phyloP scores from a whole-genome alignment of 768 basidiomycete species.

The Boletus rubescentipes region DNA sequence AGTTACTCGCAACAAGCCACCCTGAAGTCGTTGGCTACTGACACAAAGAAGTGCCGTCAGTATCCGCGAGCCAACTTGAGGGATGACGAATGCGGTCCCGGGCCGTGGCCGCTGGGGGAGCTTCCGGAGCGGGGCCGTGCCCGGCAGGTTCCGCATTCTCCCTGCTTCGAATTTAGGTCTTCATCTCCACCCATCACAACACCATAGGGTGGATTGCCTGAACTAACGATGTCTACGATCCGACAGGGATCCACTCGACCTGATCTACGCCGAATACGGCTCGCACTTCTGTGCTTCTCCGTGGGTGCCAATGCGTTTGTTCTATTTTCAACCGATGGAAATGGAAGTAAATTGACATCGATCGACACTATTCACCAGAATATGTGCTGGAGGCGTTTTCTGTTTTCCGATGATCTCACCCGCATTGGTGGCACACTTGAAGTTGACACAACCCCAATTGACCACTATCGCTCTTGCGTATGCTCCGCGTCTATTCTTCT shows the following conservation, averaged over 20 bases:
- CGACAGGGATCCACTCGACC: constrained; percentile 5
- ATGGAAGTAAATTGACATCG: background rate
- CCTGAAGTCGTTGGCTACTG: no score
- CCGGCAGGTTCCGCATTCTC: no score
- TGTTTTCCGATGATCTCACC: constrained; percentile 76
- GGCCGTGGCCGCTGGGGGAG: no score
- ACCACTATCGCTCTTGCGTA: constrained; percentile 79
- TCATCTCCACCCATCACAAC: background rate
- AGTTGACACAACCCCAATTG: constrained; percentile 72
- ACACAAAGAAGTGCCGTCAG: no score
- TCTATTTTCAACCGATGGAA: background rate
- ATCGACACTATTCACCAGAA: constrained; percentile 35
- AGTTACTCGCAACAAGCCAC: no score
- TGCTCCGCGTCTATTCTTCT: constrained; percentile 38
- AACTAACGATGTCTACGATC: constrained; percentile 13
- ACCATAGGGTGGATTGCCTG: background rate
- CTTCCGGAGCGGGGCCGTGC: no score
- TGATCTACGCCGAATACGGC: constrained; percentile 24
- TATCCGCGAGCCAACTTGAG: no score
- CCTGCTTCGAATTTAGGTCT: no score
- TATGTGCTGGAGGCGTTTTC: constrained; percentile 78
- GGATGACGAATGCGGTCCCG: no score
- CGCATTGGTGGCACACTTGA: constrained; percentile 53
- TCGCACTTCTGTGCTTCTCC: constrained; percentile 46
- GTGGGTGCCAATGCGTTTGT: constrained; percentile 66